Percentiles rank a stretch among this genome's conserved stretches.
Conservation (phyloP, 106 monocot genomes). For the Phalaenopsis aphrodite region DNA sequence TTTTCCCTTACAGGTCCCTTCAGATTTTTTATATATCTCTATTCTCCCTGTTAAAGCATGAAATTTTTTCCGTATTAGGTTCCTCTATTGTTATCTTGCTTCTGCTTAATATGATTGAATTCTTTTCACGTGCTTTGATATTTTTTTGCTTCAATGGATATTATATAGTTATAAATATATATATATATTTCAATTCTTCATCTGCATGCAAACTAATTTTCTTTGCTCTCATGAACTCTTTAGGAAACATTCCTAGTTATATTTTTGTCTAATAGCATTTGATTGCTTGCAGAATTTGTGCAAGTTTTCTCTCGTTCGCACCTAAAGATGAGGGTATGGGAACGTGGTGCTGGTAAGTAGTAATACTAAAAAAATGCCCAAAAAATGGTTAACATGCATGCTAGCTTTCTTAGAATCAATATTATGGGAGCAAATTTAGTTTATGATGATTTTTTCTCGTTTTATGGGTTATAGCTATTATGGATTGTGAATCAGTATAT, state of each 20-base stretch:
- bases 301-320: slow-evolving; percentile 84
- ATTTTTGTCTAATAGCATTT: not conserved
- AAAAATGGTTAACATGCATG: not conserved
- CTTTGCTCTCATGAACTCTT: not conserved
- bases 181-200: too few species aligned
- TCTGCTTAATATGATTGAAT: too few species aligned
- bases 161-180: too few species aligned
- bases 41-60: not conserved
- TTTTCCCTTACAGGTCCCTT: not conserved
- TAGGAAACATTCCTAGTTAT: not conserved
- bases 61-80: not conserved
- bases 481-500: not conserved
- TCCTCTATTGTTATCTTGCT: too few species aligned
- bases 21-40: not conserved
- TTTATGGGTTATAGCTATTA: not conserved
- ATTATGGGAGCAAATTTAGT: not conserved
- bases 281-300: slow-evolving; percentile 78
- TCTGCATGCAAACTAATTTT: not conserved
- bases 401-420: too few species aligned
- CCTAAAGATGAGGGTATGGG: slow-evolving; percentile 99
- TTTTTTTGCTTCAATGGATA: too few species aligned
- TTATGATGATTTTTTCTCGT: not conserved
- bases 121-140: too few species aligned
- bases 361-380: not conserved
- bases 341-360: slow-evolving; percentile 90